A percentile compares a stretch with the other conserved stretches of the same genome.
Conservation (phyloP, 768 basidiomycete species). For the Hemileccinum impolitum region DNA sequence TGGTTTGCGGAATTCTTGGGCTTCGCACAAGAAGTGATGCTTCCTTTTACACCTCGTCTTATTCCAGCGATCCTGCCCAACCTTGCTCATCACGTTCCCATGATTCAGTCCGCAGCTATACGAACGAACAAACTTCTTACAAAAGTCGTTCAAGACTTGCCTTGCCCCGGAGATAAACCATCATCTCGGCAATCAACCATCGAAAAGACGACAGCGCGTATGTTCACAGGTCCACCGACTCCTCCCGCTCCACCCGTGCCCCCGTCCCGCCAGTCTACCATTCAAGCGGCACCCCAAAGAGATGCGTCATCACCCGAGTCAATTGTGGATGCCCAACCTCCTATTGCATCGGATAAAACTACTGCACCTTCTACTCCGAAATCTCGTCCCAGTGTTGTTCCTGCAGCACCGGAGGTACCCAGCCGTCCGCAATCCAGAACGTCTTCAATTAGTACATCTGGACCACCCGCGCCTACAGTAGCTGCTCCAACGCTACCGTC, state of each 20-base stretch:
- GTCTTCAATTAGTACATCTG: constrained; percentile 44
- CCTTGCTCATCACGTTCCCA: constrained; percentile 84
- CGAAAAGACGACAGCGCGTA: constrained; percentile 35
- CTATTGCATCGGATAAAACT: constrained; percentile 35
- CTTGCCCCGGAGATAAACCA: constrained; percentile 58
- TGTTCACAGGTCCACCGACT: constrained; percentile 53
- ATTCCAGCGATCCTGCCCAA: constrained; percentile 93
- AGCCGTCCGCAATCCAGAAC: constrained; percentile 65
- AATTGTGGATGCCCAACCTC: constrained; percentile 30
- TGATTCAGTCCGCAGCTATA: constrained; percentile 84
- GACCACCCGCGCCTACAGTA: constrained; percentile 31
- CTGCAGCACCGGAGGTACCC: constrained; percentile 31
- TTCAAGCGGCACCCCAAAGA: constrained; percentile 39
- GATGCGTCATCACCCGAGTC: constrained; percentile 51
- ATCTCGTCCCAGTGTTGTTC: constrained; percentile 22
- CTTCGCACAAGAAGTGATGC: constrained; percentile 88
- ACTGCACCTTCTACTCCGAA: constrained; percentile 34
- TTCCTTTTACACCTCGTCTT: constrained; percentile 90
- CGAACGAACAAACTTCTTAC: constrained; percentile 84
- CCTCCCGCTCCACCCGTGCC: constrained; percentile 40
- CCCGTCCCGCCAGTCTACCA: constrained; percentile 49
- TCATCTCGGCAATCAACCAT: constrained; percentile 21
- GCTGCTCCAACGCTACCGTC: constrained; percentile 29
- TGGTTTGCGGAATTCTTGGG: constrained; percentile 91
- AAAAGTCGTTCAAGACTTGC: constrained; percentile 81